These are phyloP conservation scores for Hypomyces perniciosus DNA, from an alignment of 2,329 filamentous ascomycete genomes.

Conservation along the genomic window DNA sequence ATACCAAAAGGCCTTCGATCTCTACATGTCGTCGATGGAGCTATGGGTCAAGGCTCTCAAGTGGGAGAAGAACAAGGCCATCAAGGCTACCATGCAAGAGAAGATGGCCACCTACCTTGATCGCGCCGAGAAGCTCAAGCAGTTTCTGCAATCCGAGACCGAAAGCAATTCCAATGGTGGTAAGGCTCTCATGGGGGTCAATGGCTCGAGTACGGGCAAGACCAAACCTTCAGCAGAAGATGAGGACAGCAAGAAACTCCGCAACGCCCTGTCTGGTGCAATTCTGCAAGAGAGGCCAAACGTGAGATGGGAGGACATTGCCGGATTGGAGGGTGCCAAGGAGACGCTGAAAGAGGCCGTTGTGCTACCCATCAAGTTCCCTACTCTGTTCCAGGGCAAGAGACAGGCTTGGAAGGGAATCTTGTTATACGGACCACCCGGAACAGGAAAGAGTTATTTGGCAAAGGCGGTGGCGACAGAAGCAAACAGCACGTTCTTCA, in stretches of 20 bases:
- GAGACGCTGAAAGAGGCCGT: conserved; percentile 97
- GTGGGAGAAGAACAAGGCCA: conserved; percentile 98
- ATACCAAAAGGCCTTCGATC: conserved; percentile 94
- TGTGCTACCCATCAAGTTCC: conserved; percentile 96
- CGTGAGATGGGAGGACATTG: conserved; percentile 96
- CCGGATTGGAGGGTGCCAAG: conserved; percentile 87
- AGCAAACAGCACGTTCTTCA: conserved; percentile 98
- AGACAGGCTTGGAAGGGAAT: conserved; percentile 98
- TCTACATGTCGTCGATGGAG: conserved; percentile 93
- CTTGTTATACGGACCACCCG: conserved; percentile 88
- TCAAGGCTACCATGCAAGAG: conserved; percentile 93
- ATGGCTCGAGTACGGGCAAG: conserved; percentile 61
- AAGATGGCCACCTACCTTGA: conserved; percentile 98
- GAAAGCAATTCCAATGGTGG: conserved; percentile 64
- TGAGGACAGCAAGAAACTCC: conserved; percentile 90
- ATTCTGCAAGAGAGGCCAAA: conserved; percentile 95
- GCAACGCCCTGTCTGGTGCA: conserved; percentile 82
- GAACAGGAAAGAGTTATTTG: conserved; percentile 95
- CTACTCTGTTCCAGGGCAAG: conserved; percentile 91
- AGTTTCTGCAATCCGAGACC: conserved; percentile 71
- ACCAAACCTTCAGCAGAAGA: conserved; percentile 64
- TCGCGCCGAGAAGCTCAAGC: conserved; percentile 95
- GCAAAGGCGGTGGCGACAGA: conserved; percentile 97
- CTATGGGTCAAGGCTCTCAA: conserved; percentile 98
- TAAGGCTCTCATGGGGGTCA: conserved; percentile 58